Base-by-base conservation (phyloP, 116 monocot species). In the Phalaenopsis hybrid region DNA sequence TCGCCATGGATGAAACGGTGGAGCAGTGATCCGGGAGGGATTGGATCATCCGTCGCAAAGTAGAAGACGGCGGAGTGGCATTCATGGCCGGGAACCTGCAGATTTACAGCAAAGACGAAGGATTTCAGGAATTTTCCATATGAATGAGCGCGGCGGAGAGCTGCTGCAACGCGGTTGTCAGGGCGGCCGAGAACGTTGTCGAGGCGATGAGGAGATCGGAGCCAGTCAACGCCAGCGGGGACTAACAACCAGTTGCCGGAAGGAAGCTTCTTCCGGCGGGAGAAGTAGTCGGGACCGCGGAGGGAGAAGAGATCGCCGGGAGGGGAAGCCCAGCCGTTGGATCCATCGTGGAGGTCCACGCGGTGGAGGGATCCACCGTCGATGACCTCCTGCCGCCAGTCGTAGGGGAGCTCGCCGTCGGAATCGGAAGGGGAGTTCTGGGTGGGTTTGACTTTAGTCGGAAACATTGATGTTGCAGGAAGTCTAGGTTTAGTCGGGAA, bases 201-300 rank as follows among this genome's bases (percentile, higher is more conserved):
- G 73, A 98, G 88, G 28, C 93, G 91, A 28, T 86, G 44, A 25
- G 90, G 58, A 33, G 95, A 93, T 8, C 92, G 86, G 83, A 98
- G 88, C 98, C 95, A 98, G 87, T 98, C 98, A 80, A 98, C 98
- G 77, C 95, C 98, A 75, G 95, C 98, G 44, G 98, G 98, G 16
- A n/a, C 75, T 74, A 98, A 90, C 59, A 92, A 85, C 85, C 89
- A 95, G 13, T 89, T 84, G 11, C 92, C 91, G 49, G 95, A 83
- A 15, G 98, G 95, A 65, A 65, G 28, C 78, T 96, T 96, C 57
- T 85, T 85, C 13, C 92, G 89, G 48, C 63, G 63, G 59, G 88
- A 87, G 85, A 98, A 88, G 84, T 89, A 98, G 61, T 78, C 50
- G 20, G 55, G 43, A 46, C 81, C 33, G n/a, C 96, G 92, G 73